Base-by-base conservation (phyloP, 192 early-diverging fungal species). In the Umbelopsis vinacea region DNA sequence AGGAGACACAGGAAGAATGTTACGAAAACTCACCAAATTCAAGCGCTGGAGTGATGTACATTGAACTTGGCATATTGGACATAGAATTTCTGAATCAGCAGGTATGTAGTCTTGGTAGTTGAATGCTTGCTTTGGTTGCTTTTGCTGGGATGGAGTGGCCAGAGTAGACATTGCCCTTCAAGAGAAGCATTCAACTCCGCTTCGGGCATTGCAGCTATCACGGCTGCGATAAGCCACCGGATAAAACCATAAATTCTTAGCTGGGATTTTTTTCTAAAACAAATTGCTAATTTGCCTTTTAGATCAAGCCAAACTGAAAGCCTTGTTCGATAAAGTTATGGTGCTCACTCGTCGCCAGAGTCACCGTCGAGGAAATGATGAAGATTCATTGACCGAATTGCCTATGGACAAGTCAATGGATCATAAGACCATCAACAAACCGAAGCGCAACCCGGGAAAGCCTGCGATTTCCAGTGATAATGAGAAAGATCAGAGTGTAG, bases 51-150 rank as follows among this genome's bases (percentile, higher is more conserved):
- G 54, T 10, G 79, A 77, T 24, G 69, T 52, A 74, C 79, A 81
- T 4, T 66, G 21, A 22, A 68, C 21, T 10, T 77, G 69, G 47
- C 79, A 81, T 52, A 81, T 81, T 19, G 79, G 79, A 43, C 79
- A 81, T 66, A 52, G 17, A 12, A 74, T 71, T 24, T 68, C 75
- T 3, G 57, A 63, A 22, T 77, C 76, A 6, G 48, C 52, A 10
- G 79, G 79, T 7, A 81, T 67, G 67, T 72, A 80, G 22, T 80
- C 74, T 55, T 69, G 50, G 52, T 80, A 80, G 23, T 77, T 77
- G 46, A 72, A 77, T n/a, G 66, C 53, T 63, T 63, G 57, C 14
- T 63, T 63, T 4, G 57, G 14, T 29, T 63, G 57, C 33, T 35
- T 63, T 37, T 22, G 57, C 57, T 35, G 57, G 57, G 57, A 29